Base-by-base conservation (phyloP, 1,284 basidiomycete species). In the Rhodotorula sp. region DNA sequence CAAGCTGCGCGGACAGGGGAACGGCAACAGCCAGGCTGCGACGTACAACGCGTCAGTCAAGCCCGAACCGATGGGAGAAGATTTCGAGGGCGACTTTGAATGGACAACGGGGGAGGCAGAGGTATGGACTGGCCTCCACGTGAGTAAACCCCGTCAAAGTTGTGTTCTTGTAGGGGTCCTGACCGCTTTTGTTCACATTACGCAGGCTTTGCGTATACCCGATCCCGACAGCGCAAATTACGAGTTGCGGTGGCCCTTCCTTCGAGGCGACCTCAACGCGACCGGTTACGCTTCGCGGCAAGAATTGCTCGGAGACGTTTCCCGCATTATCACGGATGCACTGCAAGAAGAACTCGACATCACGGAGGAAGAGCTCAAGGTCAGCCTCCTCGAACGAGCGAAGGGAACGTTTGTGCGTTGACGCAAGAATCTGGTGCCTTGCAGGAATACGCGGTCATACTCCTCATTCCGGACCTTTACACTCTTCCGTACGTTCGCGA, bases 391-490 rank as follows among this genome's bases (percentile, higher is more conserved):
- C 29, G n/a, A 54, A 29, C 14, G 26, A 26, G 26, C 4, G 18
- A 24, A 53, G 1, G 10, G 42, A 15, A 17, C 51, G 29, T 55
- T 44, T 15, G 44, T n/a, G 46, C 29, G 51, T 33, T 3, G 7
- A 26, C 30, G 65, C 44, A 33, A 42, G 26, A 30, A 33, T 26
- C 26, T 0, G 1, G 33, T 22, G 17, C 42, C 17, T 3, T 30
- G 18, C 77, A 93, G 93, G 86, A 91, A 70, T 91, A 90, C 81
- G 93, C 91, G 6, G 89, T 91, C 30, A 87, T 98, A 48, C 85
- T 99, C 6, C 87, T 99, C 57, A 88, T 99, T 42, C 95, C 96
- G 7, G 95, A 99, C 80, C 87, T 94, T 71, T 95, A 91, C 76
- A 91, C 95, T 69, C 84, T 90, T 64, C 82, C 85, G 24, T 97